Evolutionary conservation across 2,329 filamentous ascomycete species (phyloP).

Genomic region (Cladophialophora bantiana): DNA sequence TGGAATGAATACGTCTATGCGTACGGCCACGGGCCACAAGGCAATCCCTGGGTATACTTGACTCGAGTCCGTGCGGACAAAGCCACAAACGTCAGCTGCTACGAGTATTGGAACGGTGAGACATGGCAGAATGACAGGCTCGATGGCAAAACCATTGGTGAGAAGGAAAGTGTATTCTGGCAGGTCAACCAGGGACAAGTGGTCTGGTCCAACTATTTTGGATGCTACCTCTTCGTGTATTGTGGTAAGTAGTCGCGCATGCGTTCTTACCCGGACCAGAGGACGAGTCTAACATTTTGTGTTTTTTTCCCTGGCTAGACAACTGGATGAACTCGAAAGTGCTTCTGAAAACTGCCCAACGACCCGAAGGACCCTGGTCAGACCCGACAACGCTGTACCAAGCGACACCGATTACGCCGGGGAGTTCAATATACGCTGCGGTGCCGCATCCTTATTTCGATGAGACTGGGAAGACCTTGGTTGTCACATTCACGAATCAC

Average conservation of each 20-base stretch:
- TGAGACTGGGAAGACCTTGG: constrained; percentile 38
- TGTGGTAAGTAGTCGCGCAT: constrained; percentile 30
- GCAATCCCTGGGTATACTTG: constrained; percentile 39
- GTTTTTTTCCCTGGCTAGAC: constrained; percentile 22
- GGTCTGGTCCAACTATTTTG: constrained; percentile 38
- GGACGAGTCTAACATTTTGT: background rate
- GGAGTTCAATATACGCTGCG: constrained; percentile 39
- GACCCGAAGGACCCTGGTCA: constrained; percentile 42
- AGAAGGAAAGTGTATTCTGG: constrained; percentile 42
- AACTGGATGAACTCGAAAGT: constrained; percentile 39
- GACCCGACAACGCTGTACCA: constrained; percentile 38
- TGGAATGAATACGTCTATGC: constrained; percentile 38
- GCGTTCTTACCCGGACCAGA: background rate
- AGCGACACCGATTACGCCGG: constrained; percentile 33
- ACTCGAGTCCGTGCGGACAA: constrained; percentile 32
- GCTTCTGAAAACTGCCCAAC: constrained; percentile 33
- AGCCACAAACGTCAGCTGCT: constrained; percentile 35
- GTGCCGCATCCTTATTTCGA: constrained; percentile 42
- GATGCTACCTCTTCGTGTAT: constrained; percentile 41
- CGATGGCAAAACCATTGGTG: constrained; percentile 27
- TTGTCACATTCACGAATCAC: constrained; percentile 42
- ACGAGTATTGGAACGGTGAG: constrained; percentile 42
- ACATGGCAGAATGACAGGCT: constrained; percentile 36
- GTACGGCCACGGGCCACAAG: constrained; percentile 40
- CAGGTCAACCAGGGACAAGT: constrained; percentile 42